Conservation (phyloP, 345 rosid species). For the Mallotus nudiflorus region DNA sequence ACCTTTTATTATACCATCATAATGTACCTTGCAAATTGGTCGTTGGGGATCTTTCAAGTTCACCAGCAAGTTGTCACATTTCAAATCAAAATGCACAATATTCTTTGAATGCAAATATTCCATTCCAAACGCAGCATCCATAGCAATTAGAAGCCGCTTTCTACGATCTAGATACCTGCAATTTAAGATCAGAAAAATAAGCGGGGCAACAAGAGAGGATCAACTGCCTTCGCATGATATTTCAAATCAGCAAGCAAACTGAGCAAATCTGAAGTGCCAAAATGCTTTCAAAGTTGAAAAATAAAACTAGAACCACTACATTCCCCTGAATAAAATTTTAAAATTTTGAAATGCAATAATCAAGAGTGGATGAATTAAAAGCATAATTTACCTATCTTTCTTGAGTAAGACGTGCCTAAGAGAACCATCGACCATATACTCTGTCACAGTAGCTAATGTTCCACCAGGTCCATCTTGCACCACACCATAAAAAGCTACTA, state of each 20-base stretch:
- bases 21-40: slow-evolving; percentile 93
- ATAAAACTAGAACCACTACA: not conserved
- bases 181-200: slow-evolving; percentile 17
- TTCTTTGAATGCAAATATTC: slow-evolving; percentile 95
- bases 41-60: slow-evolving; percentile 92
- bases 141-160: slow-evolving; percentile 89
- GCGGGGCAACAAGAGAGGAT: slow-evolving; percentile 7
- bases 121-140: slow-evolving; percentile 99
- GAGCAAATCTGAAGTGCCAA: not conserved
- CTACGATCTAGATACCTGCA: slow-evolving; percentile 84
- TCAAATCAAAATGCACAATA: slow-evolving; percentile 95
- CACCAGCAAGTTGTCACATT: slow-evolving; percentile 95
- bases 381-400: slow-evolving; percentile 66
- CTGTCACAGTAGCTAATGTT: slow-evolving; percentile 82
- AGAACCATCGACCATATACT: slow-evolving; percentile 96
- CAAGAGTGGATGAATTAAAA: slow-evolving; percentile 11
- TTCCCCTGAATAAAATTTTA: slow-evolving; percentile 2
- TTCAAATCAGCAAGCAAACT: slow-evolving; percentile 1
- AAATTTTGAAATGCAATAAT: not conserved
- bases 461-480: slow-evolving; percentile 90
- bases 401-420: slow-evolving; percentile 86
- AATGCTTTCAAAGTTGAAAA: not conserved
- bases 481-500: slow-evolving; percentile 96
- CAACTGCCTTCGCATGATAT: not conserved
- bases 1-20: not conserved